Evolutionary conservation across 305 asterid species (phyloP), one percentile per base, ranked within the genome.

Genomic region (Fraxinus platypoda): DNA sequence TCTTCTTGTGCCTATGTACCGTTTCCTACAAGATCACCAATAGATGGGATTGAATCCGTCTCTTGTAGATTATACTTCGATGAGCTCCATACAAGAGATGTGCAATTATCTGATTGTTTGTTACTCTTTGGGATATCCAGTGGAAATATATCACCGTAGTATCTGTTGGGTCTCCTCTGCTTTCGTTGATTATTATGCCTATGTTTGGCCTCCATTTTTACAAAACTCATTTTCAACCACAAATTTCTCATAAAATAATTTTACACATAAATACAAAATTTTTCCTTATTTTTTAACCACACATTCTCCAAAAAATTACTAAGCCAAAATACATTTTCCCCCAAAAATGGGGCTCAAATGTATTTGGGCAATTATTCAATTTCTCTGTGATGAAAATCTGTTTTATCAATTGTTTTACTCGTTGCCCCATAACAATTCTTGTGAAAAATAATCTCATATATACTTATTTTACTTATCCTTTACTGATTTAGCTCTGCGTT

Each of bases 401-500:
- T 21, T 13, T 2, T 34, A 31, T 66, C 21, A 66, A 57, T 26
- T 25, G 59, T 34, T 15, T 15, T 72, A 19, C 11, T 54, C 12
- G 3, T 57, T 59, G 64, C 75, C 15, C 17, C 33, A 38, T 30
- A 21, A 15, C 38, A 21, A 23, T 9, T 41, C 17, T 46, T 9
- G 8, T n/a, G 72, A 75, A 17, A 26, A 8, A 34, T 25, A 49
- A 74, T 78, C 68, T 74, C 74, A 43, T 49, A 49, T 49, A 0
- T 15, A 13, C 59, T 13, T 62, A 78, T 43, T 41, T 66, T 78
- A 30, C 23, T 78, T 31, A 19, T 74, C 3, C 8, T 37, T 52
- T 73, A 3, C 8, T 30, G 49, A 68, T 17, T 43, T 17, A 38
- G 43, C 54, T 23, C 71, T 76, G 81, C 84, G 81, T 70, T 31